Evolutionary conservation across 2,329 filamentous ascomycete species (phyloP).

Genomic region (Nemania diffusa): DNA sequence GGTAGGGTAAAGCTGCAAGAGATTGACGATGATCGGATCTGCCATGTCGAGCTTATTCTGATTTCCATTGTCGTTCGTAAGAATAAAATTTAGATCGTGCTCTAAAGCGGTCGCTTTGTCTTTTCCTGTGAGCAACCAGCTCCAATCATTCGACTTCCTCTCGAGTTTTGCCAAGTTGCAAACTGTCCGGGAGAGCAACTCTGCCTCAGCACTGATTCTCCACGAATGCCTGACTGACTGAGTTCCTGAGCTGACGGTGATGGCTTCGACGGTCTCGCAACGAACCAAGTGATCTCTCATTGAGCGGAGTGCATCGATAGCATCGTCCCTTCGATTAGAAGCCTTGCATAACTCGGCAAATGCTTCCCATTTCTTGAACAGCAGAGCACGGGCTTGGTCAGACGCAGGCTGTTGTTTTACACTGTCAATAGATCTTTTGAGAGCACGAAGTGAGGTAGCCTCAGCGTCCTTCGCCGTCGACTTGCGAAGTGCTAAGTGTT

Average conservation of each 20-base stretch:
- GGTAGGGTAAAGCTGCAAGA: slow-evolving; percentile 61
- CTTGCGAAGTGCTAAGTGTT: slow-evolving; percentile 64
- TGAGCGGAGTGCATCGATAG: slow-evolving; percentile 66
- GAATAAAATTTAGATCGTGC: slow-evolving; percentile 65
- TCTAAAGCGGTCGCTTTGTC: slow-evolving; percentile 70
- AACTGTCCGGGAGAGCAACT: slow-evolving; percentile 67
- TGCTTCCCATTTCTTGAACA: slow-evolving; percentile 72
- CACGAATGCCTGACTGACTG: slow-evolving; percentile 65
- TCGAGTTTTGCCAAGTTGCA: slow-evolving; percentile 69
- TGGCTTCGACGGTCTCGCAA: slow-evolving; percentile 63
- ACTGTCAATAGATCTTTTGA: slow-evolving; percentile 72
- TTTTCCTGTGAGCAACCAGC: slow-evolving; percentile 60
- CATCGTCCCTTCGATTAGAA: slow-evolving; percentile 64
- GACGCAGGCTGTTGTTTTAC: slow-evolving; percentile 63
- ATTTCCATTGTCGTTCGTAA: slow-evolving; percentile 50
- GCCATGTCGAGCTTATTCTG: slow-evolving; percentile 54
- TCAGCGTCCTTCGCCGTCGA: slow-evolving; percentile 55
- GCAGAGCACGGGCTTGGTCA: slow-evolving; percentile 69
- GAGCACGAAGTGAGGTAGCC: slow-evolving; percentile 61
- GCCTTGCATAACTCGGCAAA: slow-evolving; percentile 70
- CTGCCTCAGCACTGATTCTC: slow-evolving; percentile 60
- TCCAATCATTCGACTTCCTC: slow-evolving; percentile 66
- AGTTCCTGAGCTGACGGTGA: slow-evolving; percentile 62
- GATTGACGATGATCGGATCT: slow-evolving; percentile 57
- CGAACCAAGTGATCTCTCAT: slow-evolving; percentile 72